phyloP scores from a whole-genome alignment of 305 asterid species.

The Coffea humblotiana region DNA sequence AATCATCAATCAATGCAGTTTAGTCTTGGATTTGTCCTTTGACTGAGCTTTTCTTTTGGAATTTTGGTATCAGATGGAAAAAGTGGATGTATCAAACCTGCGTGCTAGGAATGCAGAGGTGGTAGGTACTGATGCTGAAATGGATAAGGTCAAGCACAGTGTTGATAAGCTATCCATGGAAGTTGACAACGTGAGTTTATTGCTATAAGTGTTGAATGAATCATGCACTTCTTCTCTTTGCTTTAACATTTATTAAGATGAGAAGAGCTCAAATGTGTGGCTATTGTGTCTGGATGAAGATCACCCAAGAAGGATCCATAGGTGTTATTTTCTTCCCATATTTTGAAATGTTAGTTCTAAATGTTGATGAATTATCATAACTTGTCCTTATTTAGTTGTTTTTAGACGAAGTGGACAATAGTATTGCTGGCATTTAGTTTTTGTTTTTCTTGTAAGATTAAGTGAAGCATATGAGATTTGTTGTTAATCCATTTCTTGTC shows the following conservation, averaged over 20 bases:
- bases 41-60: neutral
- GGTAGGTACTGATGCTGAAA: constrained; percentile 39
- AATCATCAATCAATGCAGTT: neutral
- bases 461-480: neutral
- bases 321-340: neutral
- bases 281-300: neutral
- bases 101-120: constrained; percentile 19
- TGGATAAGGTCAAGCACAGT: constrained; percentile 43
- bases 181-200: constrained; percentile 55
- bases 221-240: neutral
- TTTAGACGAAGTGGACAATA: neutral
- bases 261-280: neutral
- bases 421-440: neutral
- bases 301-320: neutral
- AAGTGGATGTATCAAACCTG: constrained; percentile 33
- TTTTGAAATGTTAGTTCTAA: neutral
- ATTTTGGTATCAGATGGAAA: constrained; percentile 45
- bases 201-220: constrained; percentile 1
- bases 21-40: neutral
- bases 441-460: neutral
- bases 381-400: neutral
- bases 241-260: neutral
- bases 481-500: neutral
- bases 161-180: constrained; percentile 54
- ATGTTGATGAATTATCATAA: neutral